A percentile compares a stretch with the other conserved stretches of the same genome.
These are phyloP conservation scores for Kalanchoe fedtschenkoi DNA, from an alignment of 164 flowering plant species.

Conservation along the genomic window DNA sequence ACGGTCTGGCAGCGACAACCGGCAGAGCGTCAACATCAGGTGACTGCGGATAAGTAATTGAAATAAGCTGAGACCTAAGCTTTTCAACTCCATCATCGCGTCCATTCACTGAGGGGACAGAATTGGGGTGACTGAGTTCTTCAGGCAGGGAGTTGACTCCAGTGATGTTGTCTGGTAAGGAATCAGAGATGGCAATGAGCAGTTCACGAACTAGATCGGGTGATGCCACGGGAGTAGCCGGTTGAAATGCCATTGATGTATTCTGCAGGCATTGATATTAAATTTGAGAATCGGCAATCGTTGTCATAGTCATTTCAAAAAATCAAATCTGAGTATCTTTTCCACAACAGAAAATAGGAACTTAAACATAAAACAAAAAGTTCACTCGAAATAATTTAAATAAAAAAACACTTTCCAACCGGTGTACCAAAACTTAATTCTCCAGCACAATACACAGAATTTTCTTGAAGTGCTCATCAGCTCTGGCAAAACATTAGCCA, in stretches of 20 bases:
- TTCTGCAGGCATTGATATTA: background rate
- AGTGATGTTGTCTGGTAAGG: background rate
- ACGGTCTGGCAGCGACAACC: background rate
- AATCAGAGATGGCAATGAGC: slow-evolving; percentile 2
- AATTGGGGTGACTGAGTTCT: background rate
- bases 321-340: too few relatives aligned
- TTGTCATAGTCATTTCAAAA: too few relatives aligned
- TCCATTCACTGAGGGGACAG: background rate
- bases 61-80: background rate
- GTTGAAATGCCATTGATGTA: background rate
- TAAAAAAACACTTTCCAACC: too few relatives aligned
- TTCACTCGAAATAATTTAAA: too few relatives aligned
- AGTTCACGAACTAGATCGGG: slow-evolving; percentile 4
- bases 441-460: too few relatives aligned
- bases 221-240: background rate
- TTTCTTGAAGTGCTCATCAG: too few relatives aligned
- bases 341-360: too few relatives aligned
- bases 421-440: too few relatives aligned
- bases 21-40: background rate
- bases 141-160: background rate
- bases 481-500: too few relatives aligned
- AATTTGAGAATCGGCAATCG: too few relatives aligned
- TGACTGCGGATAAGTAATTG: background rate
- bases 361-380: too few relatives aligned
- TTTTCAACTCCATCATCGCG: background rate